Evolutionary conservation across 2,329 filamentous ascomycete species (phyloP).

Genomic region (Diaporthe vexans): DNA sequence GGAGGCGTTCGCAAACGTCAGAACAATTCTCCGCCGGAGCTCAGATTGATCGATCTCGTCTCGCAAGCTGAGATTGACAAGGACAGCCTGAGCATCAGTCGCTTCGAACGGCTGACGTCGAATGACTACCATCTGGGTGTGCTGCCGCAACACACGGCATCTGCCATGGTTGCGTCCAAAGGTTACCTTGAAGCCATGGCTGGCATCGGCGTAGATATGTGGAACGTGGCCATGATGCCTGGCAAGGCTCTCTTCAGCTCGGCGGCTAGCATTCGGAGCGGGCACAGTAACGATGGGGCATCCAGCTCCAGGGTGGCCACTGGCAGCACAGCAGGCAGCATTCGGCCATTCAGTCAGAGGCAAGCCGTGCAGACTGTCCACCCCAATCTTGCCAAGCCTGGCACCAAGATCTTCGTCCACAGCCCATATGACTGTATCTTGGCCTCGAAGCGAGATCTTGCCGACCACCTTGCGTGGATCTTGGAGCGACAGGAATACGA

Average conservation of each 20-base stretch:
- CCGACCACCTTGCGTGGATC: slow-evolving; percentile 89
- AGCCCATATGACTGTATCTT: slow-evolving; percentile 98
- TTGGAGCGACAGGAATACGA: slow-evolving; percentile 85
- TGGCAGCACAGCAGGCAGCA: slow-evolving; percentile 53
- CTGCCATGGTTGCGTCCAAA: slow-evolving; percentile 73
- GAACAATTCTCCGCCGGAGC: slow-evolving; percentile 87
- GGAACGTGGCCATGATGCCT: slow-evolving; percentile 92
- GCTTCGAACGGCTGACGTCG: slow-evolving; percentile 87
- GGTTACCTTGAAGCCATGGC: slow-evolving; percentile 84
- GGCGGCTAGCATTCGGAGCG: slow-evolving; percentile 80
- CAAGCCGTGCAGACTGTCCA: slow-evolving; percentile 59
- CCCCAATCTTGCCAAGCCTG: slow-evolving; percentile 67
- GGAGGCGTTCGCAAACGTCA: slow-evolving; percentile 79
- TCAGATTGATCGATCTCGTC: slow-evolving; percentile 89
- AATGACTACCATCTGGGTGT: slow-evolving; percentile 93
- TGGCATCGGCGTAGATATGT: slow-evolving; percentile 80
- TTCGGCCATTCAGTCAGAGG: slow-evolving; percentile 42
- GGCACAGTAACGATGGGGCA: slow-evolving; percentile 70
- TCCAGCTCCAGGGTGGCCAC: slow-evolving; percentile 62
- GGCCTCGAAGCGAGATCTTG: slow-evolving; percentile 86
- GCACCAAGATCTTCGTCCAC: slow-evolving; percentile 87
- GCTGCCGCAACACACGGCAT: slow-evolving; percentile 77
- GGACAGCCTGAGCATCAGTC: slow-evolving; percentile 86
- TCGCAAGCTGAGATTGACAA: slow-evolving; percentile 91
- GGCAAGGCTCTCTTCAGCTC: slow-evolving; percentile 86